Evolutionary conservation across 2,329 filamentous ascomycete species (phyloP), one percentile per base, ranked within the genome.

Genomic region (Colletotrichum acutatum): DNA sequence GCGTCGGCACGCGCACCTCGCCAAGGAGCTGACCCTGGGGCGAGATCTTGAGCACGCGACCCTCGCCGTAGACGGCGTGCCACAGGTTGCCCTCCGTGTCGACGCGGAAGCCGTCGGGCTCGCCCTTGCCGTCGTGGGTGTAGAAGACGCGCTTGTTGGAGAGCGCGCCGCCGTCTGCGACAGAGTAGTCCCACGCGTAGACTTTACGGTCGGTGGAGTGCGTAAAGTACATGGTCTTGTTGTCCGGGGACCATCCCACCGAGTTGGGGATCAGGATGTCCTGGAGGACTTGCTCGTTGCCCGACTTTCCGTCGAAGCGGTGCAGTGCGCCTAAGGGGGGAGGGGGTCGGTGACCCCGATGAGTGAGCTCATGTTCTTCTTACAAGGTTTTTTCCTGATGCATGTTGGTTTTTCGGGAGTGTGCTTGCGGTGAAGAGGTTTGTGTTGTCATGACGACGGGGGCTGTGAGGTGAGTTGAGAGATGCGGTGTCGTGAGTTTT

Each of bases 71-170:
- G n/a, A 97, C 87, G 8, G 94, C 94, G 74, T 93, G 92, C 95
- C 96, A 98, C 78, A 98, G 87, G 84, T 93, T 92, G n/a, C 95
- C 95, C 67, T 97, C 90, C 56, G 88, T 89, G 79, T 98, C 95
- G 78, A 97, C 89, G 74, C 92, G 92, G 83, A 96, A 95, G 2
- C 95, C 95, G 82, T 98, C 95, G 1, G 95, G 95, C 74, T 90
- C 90, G 60, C 92, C 92, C 30, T 88, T 81, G 1, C 89, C 89
- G 4, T 89, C 86, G 79, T 95, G 90, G 69, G 88, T 85, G 84
- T 95, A 96, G 83, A 95, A 95, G 49, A 92, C 85, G 68, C 93
- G 90, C 78, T 90, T 89, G 82, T 93, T 92, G 71, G 88, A 89
- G 66, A 94, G 86, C n/a, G 83, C 84, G 46, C 93, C 84, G 42